Percentiles rank a stretch among this genome's conserved stretches.
Conservation (phyloP, 2,329 filamentous ascomycete species). For the Alternaria rosae region DNA sequence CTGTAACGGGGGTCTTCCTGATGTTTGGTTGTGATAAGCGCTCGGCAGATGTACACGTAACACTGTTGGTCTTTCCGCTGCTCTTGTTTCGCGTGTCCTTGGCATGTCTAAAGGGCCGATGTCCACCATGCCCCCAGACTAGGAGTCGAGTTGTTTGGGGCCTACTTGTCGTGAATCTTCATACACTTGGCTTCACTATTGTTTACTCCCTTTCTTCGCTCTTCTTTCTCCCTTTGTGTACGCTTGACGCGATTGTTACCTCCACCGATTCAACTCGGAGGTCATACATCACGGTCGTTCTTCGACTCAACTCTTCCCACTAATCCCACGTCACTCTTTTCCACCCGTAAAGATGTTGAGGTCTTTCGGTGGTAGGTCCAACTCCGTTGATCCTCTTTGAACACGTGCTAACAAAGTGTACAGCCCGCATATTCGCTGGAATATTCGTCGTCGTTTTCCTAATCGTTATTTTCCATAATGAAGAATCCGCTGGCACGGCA, state of each 20-base stretch:
- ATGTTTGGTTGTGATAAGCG: constrained; percentile 4
- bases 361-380: constrained; percentile 30
- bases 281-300: not conserved
- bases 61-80: constrained; percentile 7
- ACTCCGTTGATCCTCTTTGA: not conserved
- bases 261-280: constrained; percentile 24
- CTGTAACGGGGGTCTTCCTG: not conserved
- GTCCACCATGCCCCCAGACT: not conserved
- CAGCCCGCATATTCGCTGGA: constrained; percentile 32
- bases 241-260: constrained; percentile 5
- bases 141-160: constrained; percentile 1
- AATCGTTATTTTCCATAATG: constrained; percentile 36
- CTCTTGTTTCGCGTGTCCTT: constrained; percentile 14
- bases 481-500: constrained; percentile 28
- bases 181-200: not conserved
- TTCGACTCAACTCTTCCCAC: constrained; percentile 2
- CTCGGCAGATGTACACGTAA: constrained; percentile 16
- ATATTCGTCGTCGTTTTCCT: constrained; percentile 35
- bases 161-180: constrained; percentile 1
- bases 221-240: not conserved
- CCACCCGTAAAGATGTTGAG: constrained; percentile 22
- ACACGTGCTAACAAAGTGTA: constrained; percentile 3
- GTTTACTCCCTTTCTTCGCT: not conserved
- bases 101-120: constrained; percentile 10
- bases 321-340: constrained; percentile 2